Conservation (phyloP, 768 basidiomycete species). For the Pisolithus tinctorius region DNA sequence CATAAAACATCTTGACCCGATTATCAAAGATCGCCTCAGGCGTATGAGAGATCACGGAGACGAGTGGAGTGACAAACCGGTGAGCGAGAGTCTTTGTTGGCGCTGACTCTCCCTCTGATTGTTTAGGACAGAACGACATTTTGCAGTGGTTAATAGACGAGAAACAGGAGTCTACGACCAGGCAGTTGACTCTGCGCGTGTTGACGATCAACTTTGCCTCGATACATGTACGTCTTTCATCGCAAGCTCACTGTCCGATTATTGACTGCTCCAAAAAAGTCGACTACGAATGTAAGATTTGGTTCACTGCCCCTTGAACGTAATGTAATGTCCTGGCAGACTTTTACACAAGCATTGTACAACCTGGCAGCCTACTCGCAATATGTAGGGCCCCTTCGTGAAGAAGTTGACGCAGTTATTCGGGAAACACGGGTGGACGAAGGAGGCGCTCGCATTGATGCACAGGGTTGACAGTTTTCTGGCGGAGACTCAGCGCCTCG, state of each 20-base stretch:
- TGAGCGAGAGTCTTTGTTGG: slow-evolving; percentile 9
- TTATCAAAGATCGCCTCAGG: slow-evolving; percentile 24
- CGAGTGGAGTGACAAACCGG: slow-evolving; percentile 27
- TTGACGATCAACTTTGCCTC: neutral
- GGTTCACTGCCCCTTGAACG: neutral
- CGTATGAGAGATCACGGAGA: slow-evolving; percentile 16
- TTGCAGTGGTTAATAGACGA: neutral
- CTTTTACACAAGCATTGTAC: slow-evolving; percentile 29
- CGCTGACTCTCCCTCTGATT: neutral
- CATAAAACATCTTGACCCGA: slow-evolving; percentile 17
- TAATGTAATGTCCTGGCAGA: slow-evolving; percentile 11
- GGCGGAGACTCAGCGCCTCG: slow-evolving; percentile 28
- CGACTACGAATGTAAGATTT: neutral
- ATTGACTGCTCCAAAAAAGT: neutral
- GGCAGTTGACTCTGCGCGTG: neutral
- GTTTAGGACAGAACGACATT: neutral
- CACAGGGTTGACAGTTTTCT: slow-evolving; percentile 37
- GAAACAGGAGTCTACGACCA: neutral
- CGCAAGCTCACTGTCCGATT: neutral
- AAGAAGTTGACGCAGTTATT: slow-evolving; percentile 30
- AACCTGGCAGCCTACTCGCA: slow-evolving; percentile 31
- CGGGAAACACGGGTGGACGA: slow-evolving; percentile 25
- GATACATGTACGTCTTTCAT: slow-evolving; percentile 13
- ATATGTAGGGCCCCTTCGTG: slow-evolving; percentile 29
- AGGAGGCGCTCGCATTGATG: slow-evolving; percentile 22